These are phyloP conservation scores for Suillus decipiens DNA, from an alignment of 768 basidiomycete species.

Conservation along the genomic window DNA sequence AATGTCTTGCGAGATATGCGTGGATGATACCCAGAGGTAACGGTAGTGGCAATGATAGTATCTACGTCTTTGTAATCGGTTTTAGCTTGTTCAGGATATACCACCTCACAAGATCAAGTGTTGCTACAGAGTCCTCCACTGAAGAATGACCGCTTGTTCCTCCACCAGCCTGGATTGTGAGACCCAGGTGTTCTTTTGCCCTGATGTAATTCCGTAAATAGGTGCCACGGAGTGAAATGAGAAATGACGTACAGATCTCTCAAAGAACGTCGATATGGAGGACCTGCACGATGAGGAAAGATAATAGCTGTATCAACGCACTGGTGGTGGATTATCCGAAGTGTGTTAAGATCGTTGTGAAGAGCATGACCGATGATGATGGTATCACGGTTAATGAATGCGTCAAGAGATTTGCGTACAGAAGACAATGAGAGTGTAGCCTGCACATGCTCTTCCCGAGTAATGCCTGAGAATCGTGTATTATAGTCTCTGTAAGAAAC, in stretches of 20 bases:
- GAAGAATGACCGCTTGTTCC: constrained; percentile 83
- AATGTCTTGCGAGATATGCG: not conserved
- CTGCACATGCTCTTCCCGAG: constrained; percentile 51
- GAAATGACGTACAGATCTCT: constrained; percentile 67
- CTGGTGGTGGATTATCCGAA: constrained; percentile 82
- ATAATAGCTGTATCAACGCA: constrained; percentile 88
- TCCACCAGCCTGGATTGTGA: constrained; percentile 80
- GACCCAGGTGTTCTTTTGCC: constrained; percentile 78
- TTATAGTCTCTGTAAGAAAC: constrained; percentile 72
- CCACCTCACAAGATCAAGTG: constrained; percentile 87
- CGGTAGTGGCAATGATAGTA: not conserved
- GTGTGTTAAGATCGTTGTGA: constrained; percentile 91
- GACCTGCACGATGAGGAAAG: constrained; percentile 83
- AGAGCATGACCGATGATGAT: constrained; percentile 89
- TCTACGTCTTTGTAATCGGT: constrained; percentile 20
- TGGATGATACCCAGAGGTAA: constrained; percentile 14
- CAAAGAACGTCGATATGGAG: constrained; percentile 75
- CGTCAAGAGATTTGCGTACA: constrained; percentile 67
- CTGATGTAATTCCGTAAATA: constrained; percentile 41
- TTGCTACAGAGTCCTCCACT: constrained; percentile 85
- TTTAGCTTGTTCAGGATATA: constrained; percentile 65
- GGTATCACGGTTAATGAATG: constrained; percentile 75
- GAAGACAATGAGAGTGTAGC: constrained; percentile 69
- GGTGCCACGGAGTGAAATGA: not conserved
- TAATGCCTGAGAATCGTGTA: constrained; percentile 88